Conservation (phyloP, 2,329 filamentous ascomycete species). For the Fusarium ambrosium region DNA sequence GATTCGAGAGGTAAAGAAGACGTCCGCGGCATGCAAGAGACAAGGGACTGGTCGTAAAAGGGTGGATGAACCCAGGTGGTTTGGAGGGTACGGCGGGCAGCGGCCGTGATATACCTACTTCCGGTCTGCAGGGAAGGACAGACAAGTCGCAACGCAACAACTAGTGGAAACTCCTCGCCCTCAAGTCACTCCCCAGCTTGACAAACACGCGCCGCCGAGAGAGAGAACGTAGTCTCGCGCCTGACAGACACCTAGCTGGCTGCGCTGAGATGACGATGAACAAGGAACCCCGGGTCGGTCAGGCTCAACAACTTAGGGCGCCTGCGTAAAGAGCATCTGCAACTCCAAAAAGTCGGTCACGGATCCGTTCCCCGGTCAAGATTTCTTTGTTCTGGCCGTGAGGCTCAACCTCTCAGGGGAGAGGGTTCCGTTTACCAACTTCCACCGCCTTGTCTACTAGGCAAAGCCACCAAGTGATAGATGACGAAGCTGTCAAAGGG, state of each 20-base stretch:
- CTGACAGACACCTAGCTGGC: constrained; percentile 15
- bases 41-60: constrained; percentile 23
- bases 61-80: constrained; percentile 37
- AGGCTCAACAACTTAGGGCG: constrained; percentile 30
- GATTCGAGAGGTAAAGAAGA: constrained; percentile 11
- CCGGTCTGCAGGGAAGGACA: constrained; percentile 45
- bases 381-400: constrained; percentile 43
- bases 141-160: constrained; percentile 35
- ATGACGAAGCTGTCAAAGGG: constrained; percentile 38
- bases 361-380: constrained; percentile 32
- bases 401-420: constrained; percentile 33
- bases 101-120: constrained; percentile 47
- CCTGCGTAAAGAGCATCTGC: constrained; percentile 22
- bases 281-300: constrained; percentile 36
- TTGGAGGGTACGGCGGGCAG: constrained; percentile 46
- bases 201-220: constrained; percentile 44
- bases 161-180: constrained; percentile 38
- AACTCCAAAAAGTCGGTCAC: constrained; percentile 45
- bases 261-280: constrained; percentile 28
- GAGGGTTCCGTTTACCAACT: constrained; percentile 37
- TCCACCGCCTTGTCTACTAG: constrained; percentile 45
- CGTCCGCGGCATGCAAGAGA: constrained; percentile 22
- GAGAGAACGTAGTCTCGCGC: constrained; percentile 31
- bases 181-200: constrained; percentile 44
- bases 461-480: constrained; percentile 48